These are phyloP conservation scores for Selaginella moellendorffii DNA, from an alignment of 75 land plant species.

Conservation along the genomic window DNA sequence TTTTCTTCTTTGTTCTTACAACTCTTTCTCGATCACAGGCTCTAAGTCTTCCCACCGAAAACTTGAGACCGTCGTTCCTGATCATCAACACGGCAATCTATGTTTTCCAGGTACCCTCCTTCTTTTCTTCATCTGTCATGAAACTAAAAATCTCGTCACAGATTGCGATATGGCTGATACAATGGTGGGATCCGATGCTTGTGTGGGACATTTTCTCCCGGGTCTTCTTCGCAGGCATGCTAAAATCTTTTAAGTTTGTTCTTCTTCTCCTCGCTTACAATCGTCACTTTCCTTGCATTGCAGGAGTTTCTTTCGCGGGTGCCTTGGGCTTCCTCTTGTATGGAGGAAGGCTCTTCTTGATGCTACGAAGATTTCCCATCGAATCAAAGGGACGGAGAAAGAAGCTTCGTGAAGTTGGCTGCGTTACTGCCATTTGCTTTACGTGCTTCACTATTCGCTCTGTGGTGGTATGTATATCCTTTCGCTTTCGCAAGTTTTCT, in stretches of 20 bases:
- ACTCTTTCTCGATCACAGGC: slow-evolving; percentile 6
- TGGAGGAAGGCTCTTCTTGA: slow-evolving; percentile 83
- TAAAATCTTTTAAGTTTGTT: no score
- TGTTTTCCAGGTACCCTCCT: slow-evolving; percentile 5
- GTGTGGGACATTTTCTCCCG: background rate
- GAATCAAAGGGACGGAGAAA: slow-evolving; percentile 78
- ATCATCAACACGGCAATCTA: slow-evolving; percentile 3
- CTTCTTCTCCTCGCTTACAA: background rate
- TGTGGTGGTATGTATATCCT: background rate
- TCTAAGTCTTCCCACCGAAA: background rate
- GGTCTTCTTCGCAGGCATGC: background rate
- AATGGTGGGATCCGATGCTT: background rate
- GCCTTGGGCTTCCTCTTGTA: slow-evolving; percentile 72
- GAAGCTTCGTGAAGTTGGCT: slow-evolving; percentile 17
- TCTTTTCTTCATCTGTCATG: background rate
- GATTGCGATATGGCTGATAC: background rate
- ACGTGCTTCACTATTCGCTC: background rate
- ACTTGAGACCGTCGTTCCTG: slow-evolving; percentile 8
- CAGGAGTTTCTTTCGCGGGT: slow-evolving; percentile 72
- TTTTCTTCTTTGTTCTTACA: background rate
- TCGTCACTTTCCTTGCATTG: no score
- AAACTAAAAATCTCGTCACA: background rate
- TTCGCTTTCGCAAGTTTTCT: background rate
- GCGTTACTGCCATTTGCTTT: slow-evolving; percentile 9
- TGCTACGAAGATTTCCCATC: slow-evolving; percentile 68